These are phyloP conservation scores for Gossypium australe DNA, from an alignment of 345 rosid genomes.

Conservation along the genomic window DNA sequence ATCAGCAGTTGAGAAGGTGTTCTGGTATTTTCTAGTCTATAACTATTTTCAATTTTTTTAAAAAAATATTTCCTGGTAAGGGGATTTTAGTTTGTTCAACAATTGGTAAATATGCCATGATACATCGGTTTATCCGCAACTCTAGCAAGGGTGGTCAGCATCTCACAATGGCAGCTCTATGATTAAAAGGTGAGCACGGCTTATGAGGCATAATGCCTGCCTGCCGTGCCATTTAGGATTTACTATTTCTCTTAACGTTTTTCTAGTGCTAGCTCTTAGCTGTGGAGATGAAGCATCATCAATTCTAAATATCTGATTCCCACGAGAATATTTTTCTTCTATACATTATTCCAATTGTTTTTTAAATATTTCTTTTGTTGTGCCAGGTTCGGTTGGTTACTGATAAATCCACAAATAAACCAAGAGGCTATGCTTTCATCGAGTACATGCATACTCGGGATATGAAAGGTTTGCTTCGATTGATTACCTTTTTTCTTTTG, in stretches of 20 bases:
- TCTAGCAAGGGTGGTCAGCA: slow-evolving; percentile 92
- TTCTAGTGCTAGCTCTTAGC: slow-evolving; percentile 28
- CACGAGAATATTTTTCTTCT: slow-evolving; percentile 5
- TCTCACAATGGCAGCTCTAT: slow-evolving; percentile 75
- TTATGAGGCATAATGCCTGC: slow-evolving; percentile 66
- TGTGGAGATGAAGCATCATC: slow-evolving; percentile 15
- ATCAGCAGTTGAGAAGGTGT: slow-evolving; percentile 75
- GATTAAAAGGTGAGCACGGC: slow-evolving; percentile 97
- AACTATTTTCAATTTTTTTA: slow-evolving; percentile 25
- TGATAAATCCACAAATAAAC: slow-evolving; percentile 70
- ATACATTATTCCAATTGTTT: slow-evolving; percentile 10
- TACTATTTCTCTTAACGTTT: slow-evolving; percentile 22
- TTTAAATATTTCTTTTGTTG: slow-evolving; percentile 32
- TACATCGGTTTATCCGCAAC: slow-evolving; percentile 85
- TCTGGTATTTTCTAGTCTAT: slow-evolving; percentile 56
- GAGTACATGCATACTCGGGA: slow-evolving; percentile 94
- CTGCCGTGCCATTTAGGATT: slow-evolving; percentile 82
- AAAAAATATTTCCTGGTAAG: slow-evolving; percentile 93
- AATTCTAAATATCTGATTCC: slow-evolving; percentile 9
- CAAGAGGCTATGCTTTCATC: slow-evolving; percentile 93
- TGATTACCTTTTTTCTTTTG: neutral
- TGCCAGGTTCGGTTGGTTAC: slow-evolving; percentile 75
- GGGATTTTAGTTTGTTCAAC: slow-evolving; percentile 67
- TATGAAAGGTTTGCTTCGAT: slow-evolving; percentile 67
- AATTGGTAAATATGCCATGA: slow-evolving; percentile 65